phyloP scores from a whole-genome alignment of 805 yeast genomes.

The Pichia pseudocactophila region DNA sequence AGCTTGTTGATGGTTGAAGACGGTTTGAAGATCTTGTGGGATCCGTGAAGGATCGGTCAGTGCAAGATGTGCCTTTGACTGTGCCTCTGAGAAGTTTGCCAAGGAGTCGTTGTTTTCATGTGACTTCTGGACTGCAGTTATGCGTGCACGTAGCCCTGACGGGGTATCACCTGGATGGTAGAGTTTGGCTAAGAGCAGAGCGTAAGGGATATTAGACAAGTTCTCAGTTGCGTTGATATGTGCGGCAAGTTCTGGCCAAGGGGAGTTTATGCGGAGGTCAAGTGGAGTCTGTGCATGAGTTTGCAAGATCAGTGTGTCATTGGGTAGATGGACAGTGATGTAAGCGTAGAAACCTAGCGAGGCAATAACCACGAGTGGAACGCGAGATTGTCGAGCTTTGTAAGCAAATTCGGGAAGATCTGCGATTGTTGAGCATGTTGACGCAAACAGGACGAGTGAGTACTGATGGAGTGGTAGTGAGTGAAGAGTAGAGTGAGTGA shows the following conservation, averaged over 20 bases:
- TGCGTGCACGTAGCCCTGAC: constrained; percentile 14
- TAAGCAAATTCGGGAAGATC: background rate
- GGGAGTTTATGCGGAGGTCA: constrained; percentile 57
- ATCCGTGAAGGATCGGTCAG: background rate
- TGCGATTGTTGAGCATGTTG: no score
- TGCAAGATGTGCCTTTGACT: no score
- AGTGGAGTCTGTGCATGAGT: constrained; percentile 52
- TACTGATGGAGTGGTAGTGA: no score
- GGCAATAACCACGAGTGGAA: constrained; percentile 47
- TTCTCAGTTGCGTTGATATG: constrained; percentile 46
- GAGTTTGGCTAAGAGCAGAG: constrained; percentile 51
- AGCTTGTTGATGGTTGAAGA: no score
- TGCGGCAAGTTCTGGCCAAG: constrained; percentile 61
- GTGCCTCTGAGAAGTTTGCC: constrained; percentile 1
- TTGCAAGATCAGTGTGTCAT: constrained; percentile 60
- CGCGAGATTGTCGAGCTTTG: constrained; percentile 32
- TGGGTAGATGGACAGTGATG: constrained; percentile 37
- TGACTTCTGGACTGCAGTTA: no score
- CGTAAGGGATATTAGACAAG: constrained; percentile 61
- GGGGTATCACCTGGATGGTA: constrained; percentile 31
- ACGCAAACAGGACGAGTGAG: no score
- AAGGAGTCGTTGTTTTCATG: constrained; percentile 20
- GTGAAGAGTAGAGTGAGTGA: background rate
- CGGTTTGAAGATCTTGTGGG: background rate
- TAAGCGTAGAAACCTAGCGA: constrained; percentile 61